Evolutionary conservation across 352 stramenopile genomes (phyloP).

Genomic region (Thraustochytrium sp.): DNA sequence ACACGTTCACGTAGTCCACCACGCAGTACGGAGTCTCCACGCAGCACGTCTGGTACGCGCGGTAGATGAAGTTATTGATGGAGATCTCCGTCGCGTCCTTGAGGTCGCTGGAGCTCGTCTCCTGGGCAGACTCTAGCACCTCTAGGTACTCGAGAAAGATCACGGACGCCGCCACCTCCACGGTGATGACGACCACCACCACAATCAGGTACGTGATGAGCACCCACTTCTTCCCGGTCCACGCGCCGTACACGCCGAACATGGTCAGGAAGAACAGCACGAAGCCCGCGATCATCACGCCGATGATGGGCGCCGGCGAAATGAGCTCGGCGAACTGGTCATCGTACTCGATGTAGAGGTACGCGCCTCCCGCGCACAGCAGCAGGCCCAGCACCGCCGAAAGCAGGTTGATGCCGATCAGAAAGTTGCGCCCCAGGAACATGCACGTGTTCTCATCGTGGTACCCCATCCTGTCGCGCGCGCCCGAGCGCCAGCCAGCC

Average conservation of each 20-base stretch:
- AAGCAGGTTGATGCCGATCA: constrained; percentile 37
- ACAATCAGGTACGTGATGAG: constrained; percentile 12
- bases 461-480: too few species aligned
- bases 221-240: constrained; percentile 34
- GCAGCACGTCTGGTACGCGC: constrained; percentile 29
- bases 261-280: constrained; percentile 21
- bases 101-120: neutral
- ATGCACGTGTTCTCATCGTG: neutral
- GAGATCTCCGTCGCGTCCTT: constrained; percentile 18
- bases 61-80: constrained; percentile 43
- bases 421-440: neutral
- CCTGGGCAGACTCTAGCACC: neutral
- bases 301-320: constrained; percentile 15
- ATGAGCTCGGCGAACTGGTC: constrained; percentile 21
- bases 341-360: constrained; percentile 37
- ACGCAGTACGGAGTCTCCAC: neutral
- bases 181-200: neutral
- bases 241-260: constrained; percentile 13
- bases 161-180: constrained; percentile 10
- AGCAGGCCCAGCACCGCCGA: constrained; percentile 9
- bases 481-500: too few species aligned
- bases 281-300: constrained; percentile 25
- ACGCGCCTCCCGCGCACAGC: constrained; percentile 22
- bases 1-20: neutral
- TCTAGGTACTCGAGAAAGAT: constrained; percentile 26